Evolutionary conservation across 2,329 filamentous ascomycete species (phyloP).

Genomic region (Seiridium unicorne): DNA sequence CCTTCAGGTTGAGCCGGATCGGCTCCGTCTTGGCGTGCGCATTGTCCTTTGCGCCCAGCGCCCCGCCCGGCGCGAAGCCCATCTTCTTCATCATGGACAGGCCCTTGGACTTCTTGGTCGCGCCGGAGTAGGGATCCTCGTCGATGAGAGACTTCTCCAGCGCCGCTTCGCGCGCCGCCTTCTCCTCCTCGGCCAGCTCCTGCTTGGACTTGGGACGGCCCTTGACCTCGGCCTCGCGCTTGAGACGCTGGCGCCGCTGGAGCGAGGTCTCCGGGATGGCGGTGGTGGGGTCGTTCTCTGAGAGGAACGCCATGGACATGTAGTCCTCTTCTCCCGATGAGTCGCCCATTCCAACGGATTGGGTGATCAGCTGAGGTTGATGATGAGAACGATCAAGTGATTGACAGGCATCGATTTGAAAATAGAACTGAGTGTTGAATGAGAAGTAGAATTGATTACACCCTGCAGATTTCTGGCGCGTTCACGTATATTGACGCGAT

Average conservation of each 20-base stretch:
- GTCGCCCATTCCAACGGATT: neutral
- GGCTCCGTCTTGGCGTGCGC: slow-evolving; percentile 59
- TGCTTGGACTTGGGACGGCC: slow-evolving; percentile 75
- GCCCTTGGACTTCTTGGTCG: slow-evolving; percentile 72
- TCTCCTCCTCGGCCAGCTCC: slow-evolving; percentile 74
- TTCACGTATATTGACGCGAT: too few species aligned
- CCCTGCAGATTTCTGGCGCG: too few species aligned
- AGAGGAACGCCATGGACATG: slow-evolving; percentile 85
- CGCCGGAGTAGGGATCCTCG: slow-evolving; percentile 32
- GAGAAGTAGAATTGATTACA: too few species aligned
- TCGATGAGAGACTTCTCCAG: slow-evolving; percentile 69
- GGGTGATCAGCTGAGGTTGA: neutral
- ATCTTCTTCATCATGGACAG: slow-evolving; percentile 96
- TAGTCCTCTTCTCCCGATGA: slow-evolving; percentile 73
- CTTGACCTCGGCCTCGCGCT: slow-evolving; percentile 65
- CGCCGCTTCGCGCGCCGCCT: slow-evolving; percentile 69
- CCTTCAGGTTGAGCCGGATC: slow-evolving; percentile 72
- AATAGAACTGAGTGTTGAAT: too few species aligned
- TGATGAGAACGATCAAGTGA: neutral
- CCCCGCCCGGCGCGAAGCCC: slow-evolving; percentile 77
- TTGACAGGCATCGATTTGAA: too few species aligned
- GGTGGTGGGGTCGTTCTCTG: slow-evolving; percentile 39
- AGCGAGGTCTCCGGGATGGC: slow-evolving; percentile 55
- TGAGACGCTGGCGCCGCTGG: slow-evolving; percentile 51
- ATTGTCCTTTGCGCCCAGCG: slow-evolving; percentile 64